phyloP scores from a whole-genome alignment of 2,329 filamentous ascomycete species.

The Cladosporium phlei region DNA sequence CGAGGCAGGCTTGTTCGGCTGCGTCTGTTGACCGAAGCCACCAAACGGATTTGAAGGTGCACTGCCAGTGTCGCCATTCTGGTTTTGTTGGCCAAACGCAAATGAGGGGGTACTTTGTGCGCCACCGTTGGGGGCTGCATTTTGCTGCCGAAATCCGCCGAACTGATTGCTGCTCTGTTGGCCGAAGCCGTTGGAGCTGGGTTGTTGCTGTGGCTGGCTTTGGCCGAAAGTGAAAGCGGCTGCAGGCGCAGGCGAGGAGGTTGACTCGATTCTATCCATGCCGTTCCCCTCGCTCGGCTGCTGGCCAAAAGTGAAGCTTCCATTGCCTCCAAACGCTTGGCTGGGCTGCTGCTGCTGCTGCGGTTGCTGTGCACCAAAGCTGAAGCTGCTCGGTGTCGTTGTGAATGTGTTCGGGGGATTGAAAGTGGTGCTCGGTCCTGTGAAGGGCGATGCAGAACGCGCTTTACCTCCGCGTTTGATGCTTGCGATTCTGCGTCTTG shows the following conservation, averaged over 20 bases:
- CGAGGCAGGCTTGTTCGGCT: constrained; percentile 1
- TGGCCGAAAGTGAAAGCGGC: constrained; percentile 19
- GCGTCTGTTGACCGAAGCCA: constrained; percentile 14
- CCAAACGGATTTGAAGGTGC: constrained; percentile 16
- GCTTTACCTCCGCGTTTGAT: constrained; percentile 11
- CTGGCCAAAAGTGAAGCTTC: constrained; percentile 13
- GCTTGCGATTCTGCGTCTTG: constrained; percentile 3
- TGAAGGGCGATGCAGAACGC: constrained; percentile 8
- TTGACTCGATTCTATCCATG: constrained; percentile 8
- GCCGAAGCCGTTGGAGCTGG: constrained; percentile 11
- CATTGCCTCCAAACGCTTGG: background rate
- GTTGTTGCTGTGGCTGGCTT: constrained; percentile 9
- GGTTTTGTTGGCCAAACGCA: constrained; percentile 15
- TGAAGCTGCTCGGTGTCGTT: constrained; percentile 9
- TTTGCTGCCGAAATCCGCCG: constrained; percentile 15
- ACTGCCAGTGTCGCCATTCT: constrained; percentile 4
- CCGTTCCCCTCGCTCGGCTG: background rate
- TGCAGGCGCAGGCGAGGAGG: constrained; percentile 5
- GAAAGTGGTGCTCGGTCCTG: constrained; percentile 9
- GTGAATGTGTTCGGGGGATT: constrained; percentile 11
- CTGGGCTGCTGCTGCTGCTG: background rate
- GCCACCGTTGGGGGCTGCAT: constrained; percentile 8
- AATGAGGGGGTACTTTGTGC: constrained; percentile 14
- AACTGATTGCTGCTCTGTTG: constrained; percentile 13
- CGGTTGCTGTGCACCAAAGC: constrained; percentile 8